Percentiles rank a stretch among this genome's conserved stretches.
These are phyloP conservation scores for Hyparrhenia diplandra DNA, from an alignment of 176 grass and related monocot species.

Conservation along the genomic window DNA sequence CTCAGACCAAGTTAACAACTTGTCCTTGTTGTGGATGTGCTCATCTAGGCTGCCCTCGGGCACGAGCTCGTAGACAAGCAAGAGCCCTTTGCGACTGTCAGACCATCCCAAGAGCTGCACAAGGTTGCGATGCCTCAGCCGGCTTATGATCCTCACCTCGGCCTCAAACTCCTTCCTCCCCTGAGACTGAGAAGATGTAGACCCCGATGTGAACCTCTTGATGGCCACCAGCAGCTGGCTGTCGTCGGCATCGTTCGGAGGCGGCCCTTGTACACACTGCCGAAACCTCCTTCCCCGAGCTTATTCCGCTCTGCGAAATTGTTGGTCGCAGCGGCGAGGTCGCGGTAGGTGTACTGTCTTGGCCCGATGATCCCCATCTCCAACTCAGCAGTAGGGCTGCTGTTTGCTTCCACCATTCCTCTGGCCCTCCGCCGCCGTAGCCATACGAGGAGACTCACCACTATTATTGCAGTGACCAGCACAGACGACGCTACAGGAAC, in stretches of 20 bases:
- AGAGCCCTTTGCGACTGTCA: background rate
- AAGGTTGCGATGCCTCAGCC: background rate
- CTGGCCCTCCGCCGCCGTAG: too few species aligned
- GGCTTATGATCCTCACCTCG: background rate
- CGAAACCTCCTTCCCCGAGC: background rate
- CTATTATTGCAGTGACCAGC: too few species aligned
- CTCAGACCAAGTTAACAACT: too few species aligned
- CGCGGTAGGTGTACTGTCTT: background rate
- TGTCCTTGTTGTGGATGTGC: background rate
- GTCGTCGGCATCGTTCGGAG: too few species aligned
- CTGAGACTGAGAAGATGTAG: background rate
- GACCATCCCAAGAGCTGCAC: background rate
- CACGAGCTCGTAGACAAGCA: background rate
- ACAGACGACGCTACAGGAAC: too few species aligned
- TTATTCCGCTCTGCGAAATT: background rate
- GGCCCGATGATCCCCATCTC: too few species aligned
- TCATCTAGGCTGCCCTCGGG: constrained; percentile 35
- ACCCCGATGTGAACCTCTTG: background rate
- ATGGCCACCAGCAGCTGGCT: background rate
- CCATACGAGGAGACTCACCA: too few species aligned
- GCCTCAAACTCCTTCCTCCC: background rate
- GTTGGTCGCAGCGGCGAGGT: background rate
- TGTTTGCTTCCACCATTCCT: too few species aligned
- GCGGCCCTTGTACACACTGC: background rate
- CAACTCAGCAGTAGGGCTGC: too few species aligned